Evolutionary conservation across 1,284 basidiomycete species (phyloP), one percentile per base, ranked within the genome.

Genomic region (Peniophora sp.): DNA sequence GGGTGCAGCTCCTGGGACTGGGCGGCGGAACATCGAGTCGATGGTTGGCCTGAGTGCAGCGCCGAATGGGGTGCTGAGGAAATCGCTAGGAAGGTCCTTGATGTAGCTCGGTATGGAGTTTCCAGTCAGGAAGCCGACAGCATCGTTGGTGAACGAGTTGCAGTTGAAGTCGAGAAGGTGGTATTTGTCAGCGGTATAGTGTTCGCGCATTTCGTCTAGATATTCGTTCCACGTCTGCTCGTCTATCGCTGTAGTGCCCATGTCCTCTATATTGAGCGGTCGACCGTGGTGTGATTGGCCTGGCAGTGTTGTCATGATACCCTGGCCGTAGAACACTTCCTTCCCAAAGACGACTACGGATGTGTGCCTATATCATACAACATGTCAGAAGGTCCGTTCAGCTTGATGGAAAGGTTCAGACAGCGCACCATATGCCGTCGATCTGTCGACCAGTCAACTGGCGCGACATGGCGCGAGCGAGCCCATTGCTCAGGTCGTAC

Each of bases 121-220:
- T 18, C 91, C 90, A 0, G 89, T 93, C 47, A 95, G 68, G 62
- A 95, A 92, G 1, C 86, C 91, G 32, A 92, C 68, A 49, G 83
- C 83, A 57, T 96, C 92, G 53, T 88, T 89, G 0, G 92, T 92
- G 59, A 97, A 97, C 1, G 88, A 87, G 64, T 95, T 95, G 66
- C 92, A 95, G 58, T 91, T 92, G 57, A 90, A 90, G 46, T 91
- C 88, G 88, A 23, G 2, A n/a, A 9, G n/a, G 3, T 24, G 12
- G 35, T 22, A 34, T 72, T 91, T 92, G 62, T 88, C 87, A 2
- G 91, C 84, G 2, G 90, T 93, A 63, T 93, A 97, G 57, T 88
- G 81, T 3, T 83, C 72, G 39, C 78, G 74, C 66, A 95, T 79
- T 55, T 88, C 87, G 0, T 66, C 59, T 32, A 97, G 60, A 63